Conservation (phyloP, 768 basidiomycete genomes). For the Trametes maxima region DNA sequence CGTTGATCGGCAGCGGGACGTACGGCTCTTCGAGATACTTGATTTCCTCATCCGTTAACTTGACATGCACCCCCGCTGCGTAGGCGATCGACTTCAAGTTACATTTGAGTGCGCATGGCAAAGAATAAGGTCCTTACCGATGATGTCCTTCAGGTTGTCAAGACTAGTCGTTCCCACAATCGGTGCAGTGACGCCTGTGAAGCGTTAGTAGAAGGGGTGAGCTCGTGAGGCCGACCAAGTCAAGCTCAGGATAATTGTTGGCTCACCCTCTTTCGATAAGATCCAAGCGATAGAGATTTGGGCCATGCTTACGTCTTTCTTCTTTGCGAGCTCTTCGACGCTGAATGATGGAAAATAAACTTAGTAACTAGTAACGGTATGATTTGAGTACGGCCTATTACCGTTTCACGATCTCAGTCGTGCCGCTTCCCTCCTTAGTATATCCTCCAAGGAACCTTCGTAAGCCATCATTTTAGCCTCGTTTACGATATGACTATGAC, state of each 20-base stretch:
- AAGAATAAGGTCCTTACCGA: slow-evolving; percentile 24
- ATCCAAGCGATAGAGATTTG: slow-evolving; percentile 44
- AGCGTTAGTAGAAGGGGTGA: background rate
- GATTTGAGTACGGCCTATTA: background rate
- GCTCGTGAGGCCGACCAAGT: too few relatives aligned
- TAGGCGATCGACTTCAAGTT: background rate
- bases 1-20: slow-evolving; percentile 43
- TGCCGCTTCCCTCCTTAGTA: background rate
- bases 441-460: slow-evolving; percentile 18
- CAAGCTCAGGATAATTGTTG: too few relatives aligned
- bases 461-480: background rate
- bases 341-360: background rate
- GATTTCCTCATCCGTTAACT: slow-evolving; percentile 58
- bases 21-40: slow-evolving; percentile 59
- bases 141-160: slow-evolving; percentile 41
- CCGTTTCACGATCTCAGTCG: slow-evolving; percentile 21
- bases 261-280: slow-evolving; percentile 24
- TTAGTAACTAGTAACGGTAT: too few relatives aligned
- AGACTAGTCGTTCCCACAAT: slow-evolving; percentile 44
- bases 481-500: slow-evolving; percentile 23
- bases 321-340: slow-evolving; percentile 46
- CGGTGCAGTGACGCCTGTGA: slow-evolving; percentile 38
- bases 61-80: slow-evolving; percentile 39
- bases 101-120: background rate
- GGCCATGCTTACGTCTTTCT: slow-evolving; percentile 44